Conservation (phyloP, 495 filamentous ascomycete genomes). For the Penicillium alfredii region DNA sequence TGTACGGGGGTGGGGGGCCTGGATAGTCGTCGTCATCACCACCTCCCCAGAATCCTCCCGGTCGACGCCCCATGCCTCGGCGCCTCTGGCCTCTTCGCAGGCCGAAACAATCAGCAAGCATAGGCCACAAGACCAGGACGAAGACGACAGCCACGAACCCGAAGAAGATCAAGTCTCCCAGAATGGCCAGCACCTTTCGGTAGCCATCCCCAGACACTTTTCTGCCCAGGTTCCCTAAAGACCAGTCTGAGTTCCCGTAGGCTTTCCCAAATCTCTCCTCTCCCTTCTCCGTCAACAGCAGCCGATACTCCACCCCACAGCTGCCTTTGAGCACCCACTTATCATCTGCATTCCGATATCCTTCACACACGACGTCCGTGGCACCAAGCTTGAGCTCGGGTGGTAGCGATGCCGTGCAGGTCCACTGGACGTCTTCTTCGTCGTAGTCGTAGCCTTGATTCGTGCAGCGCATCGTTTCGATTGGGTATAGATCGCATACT, state of each 20-base stretch:
- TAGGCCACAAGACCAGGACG: conserved; percentile 24
- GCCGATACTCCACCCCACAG: conserved; percentile 88
- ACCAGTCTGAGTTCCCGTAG: conserved; percentile 2
- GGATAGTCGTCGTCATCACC: conserved; percentile 44
- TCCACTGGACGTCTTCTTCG: conserved; percentile 76
- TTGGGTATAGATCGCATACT: conserved; percentile 53
- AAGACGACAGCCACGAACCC: conserved; percentile 41
- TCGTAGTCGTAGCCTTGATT: conserved; percentile 71
- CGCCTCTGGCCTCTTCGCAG: conserved; percentile 7
- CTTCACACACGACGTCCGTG: conserved; percentile 92
- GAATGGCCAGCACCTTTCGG: conserved; percentile 10
- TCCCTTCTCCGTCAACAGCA: conserved; percentile 76
- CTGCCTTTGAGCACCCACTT: conserved; percentile 79
- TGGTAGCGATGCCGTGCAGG: conserved; percentile 74
- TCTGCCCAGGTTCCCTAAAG: too few relatives aligned
- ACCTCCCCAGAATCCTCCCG: conserved; percentile 44
- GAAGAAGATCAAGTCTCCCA: conserved; percentile 41
- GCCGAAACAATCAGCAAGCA: conserved; percentile 20
- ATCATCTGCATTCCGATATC: conserved; percentile 70
- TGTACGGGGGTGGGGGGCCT: conserved; percentile 57
- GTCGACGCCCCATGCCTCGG: conserved; percentile 6
- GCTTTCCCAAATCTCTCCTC: conserved; percentile 58
- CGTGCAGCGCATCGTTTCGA: conserved; percentile 81
- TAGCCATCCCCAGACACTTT: conserved; percentile 6
- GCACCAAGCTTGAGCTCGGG: conserved; percentile 79